Percentiles rank a stretch among this genome's conserved stretches.
Evolutionary conservation across 257 asterid genomes (phyloP).

Genomic region (Nicotiana tomentosiformis): DNA sequence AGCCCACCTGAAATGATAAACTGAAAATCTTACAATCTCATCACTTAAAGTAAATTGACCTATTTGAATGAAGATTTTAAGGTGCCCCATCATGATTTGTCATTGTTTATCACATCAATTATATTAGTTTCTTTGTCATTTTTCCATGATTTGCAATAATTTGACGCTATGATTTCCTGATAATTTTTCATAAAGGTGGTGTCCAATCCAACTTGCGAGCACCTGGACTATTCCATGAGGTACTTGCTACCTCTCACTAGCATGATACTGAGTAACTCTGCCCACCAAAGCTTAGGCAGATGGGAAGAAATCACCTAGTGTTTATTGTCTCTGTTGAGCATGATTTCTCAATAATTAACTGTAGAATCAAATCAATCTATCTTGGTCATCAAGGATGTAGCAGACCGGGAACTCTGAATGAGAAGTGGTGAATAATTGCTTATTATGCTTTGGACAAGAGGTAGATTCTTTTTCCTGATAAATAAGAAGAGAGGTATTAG

Average conservation of each 20-base stretch:
- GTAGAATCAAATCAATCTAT: not conserved
- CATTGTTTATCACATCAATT: not conserved
- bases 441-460: not conserved
- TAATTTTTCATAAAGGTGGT: not conserved
- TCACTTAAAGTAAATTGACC: not conserved
- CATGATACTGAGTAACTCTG: too few relatives aligned
- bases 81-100: not conserved
- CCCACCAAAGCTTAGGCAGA: too few relatives aligned
- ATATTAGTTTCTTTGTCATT: not conserved
- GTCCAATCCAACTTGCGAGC: not conserved
- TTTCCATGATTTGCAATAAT: not conserved
- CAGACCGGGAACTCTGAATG: not conserved
- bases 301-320: too few relatives aligned
- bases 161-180: not conserved
- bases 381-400: not conserved
- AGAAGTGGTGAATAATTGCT: not conserved
- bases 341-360: not conserved
- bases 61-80: not conserved
- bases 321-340: too few relatives aligned
- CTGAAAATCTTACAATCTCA: conserved; percentile 11
- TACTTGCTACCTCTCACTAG: not conserved
- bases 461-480: not conserved
- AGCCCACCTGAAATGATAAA: conserved; percentile 70
- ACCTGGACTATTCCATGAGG: not conserved
- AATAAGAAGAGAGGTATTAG: not conserved